phyloP scores from a whole-genome alignment of 1,284 basidiomycete genomes.

The Boletus mariae region DNA sequence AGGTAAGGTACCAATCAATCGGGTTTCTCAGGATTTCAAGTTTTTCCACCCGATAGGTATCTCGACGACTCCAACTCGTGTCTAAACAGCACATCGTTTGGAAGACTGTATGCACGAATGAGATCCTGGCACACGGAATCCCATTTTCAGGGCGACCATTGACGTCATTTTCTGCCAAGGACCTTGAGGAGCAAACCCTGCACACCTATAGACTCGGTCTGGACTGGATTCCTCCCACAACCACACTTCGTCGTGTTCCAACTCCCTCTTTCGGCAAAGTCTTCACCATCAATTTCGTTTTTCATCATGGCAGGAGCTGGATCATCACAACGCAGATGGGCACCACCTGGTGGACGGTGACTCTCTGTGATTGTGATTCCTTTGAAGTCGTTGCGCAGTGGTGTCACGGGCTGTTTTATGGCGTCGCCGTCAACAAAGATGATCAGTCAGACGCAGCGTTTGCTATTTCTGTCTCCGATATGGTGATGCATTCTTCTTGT shows the following conservation, averaged over 20 bases:
- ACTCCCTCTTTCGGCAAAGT: conserved; percentile 38
- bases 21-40: no score
- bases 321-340: conserved; percentile 44
- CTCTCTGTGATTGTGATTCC: conserved; percentile 45
- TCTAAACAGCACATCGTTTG: no score
- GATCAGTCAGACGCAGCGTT: conserved; percentile 41
- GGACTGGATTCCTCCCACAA: no score
- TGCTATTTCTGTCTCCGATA: conserved; percentile 44
- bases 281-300: conserved; percentile 47
- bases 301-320: conserved; percentile 39
- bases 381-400: conserved; percentile 40
- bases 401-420: conserved; percentile 50
- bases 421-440: conserved; percentile 47
- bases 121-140: no score
- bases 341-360: conserved; percentile 49
- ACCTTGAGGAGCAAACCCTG: no score
- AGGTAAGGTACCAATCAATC: no score
- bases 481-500: conserved; percentile 26
- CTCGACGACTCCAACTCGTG: no score
- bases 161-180: no score
- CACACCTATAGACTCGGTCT: no score
- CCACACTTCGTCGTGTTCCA: conserved; percentile 18
- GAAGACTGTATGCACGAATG: no score
- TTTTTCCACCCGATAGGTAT: no score
- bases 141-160: no score